Percentiles rank a stretch among this genome's conserved stretches.
Evolutionary conservation across 768 basidiomycete genomes (phyloP).

Genomic region (Boletus subparvulus): DNA sequence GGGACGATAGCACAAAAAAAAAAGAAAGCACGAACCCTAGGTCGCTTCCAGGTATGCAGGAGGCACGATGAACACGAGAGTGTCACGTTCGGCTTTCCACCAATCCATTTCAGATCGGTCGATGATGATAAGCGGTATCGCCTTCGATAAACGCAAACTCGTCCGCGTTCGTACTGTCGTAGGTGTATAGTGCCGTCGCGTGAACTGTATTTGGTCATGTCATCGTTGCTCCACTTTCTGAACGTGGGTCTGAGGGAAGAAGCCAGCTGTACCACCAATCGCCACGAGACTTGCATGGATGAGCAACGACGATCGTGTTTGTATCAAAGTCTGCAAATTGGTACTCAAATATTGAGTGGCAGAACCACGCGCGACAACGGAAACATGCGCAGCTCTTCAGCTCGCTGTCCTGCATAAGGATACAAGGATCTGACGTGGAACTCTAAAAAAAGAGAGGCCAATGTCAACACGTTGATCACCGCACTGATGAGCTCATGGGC

Average conservation of each 20-base stretch:
- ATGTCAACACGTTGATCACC: slow-evolving; percentile 1
- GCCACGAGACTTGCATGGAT: slow-evolving; percentile 81
- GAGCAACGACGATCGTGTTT: slow-evolving; percentile 73
- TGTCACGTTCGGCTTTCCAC: slow-evolving; percentile 94
- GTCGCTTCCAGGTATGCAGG: slow-evolving; percentile 84
- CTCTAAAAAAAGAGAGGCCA: slow-evolving; percentile 41
- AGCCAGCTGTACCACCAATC: slow-evolving; percentile 94
- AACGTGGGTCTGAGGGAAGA: slow-evolving; percentile 91
- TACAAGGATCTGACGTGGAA: slow-evolving; percentile 79
- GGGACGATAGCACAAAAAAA: slow-evolving; percentile 32
- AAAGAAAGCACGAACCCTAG: slow-evolving; percentile 80
- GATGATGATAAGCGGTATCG: slow-evolving; percentile 71
- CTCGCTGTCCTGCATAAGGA: slow-evolving; percentile 80
- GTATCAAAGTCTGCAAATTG: slow-evolving; percentile 66
- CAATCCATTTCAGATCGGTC: slow-evolving; percentile 85
- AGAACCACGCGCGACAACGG: background rate
- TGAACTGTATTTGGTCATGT: slow-evolving; percentile 43
- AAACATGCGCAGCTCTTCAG: slow-evolving; percentile 72
- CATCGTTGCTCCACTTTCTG: slow-evolving; percentile 62
- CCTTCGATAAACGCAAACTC: slow-evolving; percentile 87
- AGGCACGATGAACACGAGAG: slow-evolving; percentile 86
- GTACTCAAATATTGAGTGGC: slow-evolving; percentile 1
- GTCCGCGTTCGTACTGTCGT: slow-evolving; percentile 66
- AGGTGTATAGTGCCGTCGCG: slow-evolving; percentile 81
- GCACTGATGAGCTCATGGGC: background rate